A percentile compares a stretch with the other conserved stretches of the same genome.
Evolutionary conservation across 2,329 filamentous ascomycete species (phyloP).

Genomic region (Ophiostoma sp.): DNA sequence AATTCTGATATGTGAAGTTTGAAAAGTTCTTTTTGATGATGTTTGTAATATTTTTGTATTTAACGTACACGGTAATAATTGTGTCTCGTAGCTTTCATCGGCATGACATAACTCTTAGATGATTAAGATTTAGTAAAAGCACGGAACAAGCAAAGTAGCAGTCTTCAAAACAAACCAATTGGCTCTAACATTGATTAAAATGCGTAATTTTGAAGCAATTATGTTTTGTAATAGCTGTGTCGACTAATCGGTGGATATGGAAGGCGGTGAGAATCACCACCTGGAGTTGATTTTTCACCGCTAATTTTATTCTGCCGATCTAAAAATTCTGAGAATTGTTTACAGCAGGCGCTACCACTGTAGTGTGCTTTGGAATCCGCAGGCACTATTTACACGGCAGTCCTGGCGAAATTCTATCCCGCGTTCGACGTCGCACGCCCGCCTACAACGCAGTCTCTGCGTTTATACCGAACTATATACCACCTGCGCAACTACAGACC

Average conservation of each 20-base stretch:
- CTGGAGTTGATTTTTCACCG: neutral
- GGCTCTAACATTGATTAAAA: neutral
- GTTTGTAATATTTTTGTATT: no score
- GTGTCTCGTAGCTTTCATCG: neutral
- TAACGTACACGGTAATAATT: neutral
- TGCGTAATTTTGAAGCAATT: neutral
- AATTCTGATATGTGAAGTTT: no score
- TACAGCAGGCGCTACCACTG: neutral
- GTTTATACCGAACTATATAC: neutral
- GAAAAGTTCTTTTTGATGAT: no score
- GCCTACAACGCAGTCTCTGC: neutral
- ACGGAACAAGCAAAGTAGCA: no score
- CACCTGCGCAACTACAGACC: no score
- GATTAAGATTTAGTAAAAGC: no score
- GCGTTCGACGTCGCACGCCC: neutral
- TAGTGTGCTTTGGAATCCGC: neutral
- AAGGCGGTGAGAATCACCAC: neutral
- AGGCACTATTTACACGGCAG: neutral
- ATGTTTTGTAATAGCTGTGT: no score
- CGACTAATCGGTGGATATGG: no score
- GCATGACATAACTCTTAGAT: no score
- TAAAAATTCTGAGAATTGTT: conserved; percentile 11
- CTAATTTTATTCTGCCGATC: conserved; percentile 17
- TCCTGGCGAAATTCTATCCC: no score
- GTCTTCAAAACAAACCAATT: no score